Conservation (phyloP, 1,284 basidiomycete genomes). For the Trichosporon sp. region DNA sequence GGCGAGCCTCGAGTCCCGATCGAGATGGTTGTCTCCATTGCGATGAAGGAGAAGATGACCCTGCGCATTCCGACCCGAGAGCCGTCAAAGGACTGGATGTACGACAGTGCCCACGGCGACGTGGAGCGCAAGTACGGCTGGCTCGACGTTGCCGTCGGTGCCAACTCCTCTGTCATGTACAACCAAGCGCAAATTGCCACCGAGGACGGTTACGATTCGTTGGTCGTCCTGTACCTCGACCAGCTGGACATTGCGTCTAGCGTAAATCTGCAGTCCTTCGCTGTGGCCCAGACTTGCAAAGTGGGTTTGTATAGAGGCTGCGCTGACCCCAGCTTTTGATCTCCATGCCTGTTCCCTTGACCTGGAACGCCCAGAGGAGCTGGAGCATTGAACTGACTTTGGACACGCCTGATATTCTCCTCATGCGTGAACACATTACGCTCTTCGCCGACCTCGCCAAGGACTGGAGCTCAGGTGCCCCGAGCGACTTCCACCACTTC, state of each 20-base stretch:
- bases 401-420: slow-evolving; percentile 64
- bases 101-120: slow-evolving; percentile 35
- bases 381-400: slow-evolving; percentile 72
- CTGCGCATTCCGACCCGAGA: slow-evolving; percentile 82
- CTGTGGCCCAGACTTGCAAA: slow-evolving; percentile 66
- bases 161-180: slow-evolving; percentile 76
- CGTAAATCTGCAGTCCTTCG: slow-evolving; percentile 74
- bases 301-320: slow-evolving; percentile 18
- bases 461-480: slow-evolving; percentile 80
- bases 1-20: slow-evolving; percentile 80
- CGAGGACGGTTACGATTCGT: slow-evolving; percentile 67
- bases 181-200: slow-evolving; percentile 73
- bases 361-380: slow-evolving; percentile 58
- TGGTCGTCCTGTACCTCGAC: slow-evolving; percentile 76
- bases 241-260: slow-evolving; percentile 71
- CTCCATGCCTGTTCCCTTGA: slow-evolving; percentile 52
- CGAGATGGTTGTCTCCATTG: slow-evolving; percentile 68
- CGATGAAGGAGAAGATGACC: slow-evolving; percentile 68
- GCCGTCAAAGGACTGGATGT: slow-evolving; percentile 51
- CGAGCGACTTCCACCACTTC: slow-evolving; percentile 71
- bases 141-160: slow-evolving; percentile 68
- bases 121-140: slow-evolving; percentile 59
- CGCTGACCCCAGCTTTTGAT: slow-evolving; percentile 31
- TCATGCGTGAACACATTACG: slow-evolving; percentile 85
- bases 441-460: slow-evolving; percentile 82